Conservation (phyloP, 2,329 filamentous ascomycete genomes). For the Delphinella strobiligena region DNA sequence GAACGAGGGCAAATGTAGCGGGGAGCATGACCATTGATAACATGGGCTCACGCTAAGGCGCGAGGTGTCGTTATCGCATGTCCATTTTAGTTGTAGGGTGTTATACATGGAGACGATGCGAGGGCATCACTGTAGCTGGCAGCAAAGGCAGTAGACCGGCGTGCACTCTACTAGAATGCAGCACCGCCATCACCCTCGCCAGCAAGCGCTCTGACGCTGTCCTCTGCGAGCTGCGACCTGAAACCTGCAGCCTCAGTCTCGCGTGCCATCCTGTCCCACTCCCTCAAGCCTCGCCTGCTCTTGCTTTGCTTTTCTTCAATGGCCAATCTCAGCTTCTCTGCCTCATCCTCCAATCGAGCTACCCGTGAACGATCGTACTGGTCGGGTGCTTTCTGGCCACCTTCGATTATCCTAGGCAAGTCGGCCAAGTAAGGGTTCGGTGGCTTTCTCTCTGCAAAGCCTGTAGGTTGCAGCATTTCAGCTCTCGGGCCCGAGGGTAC, state of each 20-base stretch:
- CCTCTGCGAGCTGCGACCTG: conserved; percentile 34
- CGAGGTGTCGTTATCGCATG: too few species aligned
- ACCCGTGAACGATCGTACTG: conserved; percentile 31
- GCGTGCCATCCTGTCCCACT: conserved; percentile 33
- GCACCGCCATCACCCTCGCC: conserved; percentile 27
- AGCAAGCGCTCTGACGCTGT: conserved; percentile 29
- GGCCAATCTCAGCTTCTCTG: conserved; percentile 29
- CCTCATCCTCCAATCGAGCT: conserved; percentile 34
- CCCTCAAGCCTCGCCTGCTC: conserved; percentile 29
- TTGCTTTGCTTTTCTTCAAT: conserved; percentile 35
- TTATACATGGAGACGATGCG: too few species aligned
- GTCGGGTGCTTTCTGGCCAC: conserved; percentile 31
- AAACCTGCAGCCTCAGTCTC: conserved; percentile 33
- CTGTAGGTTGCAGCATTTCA: conserved; percentile 2
- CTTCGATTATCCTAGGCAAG: conserved; percentile 31
- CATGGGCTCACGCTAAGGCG: too few species aligned
- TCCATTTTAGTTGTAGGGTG: too few species aligned
- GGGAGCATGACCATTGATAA: too few species aligned
- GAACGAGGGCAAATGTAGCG: too few species aligned
- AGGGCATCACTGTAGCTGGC: too few species aligned
- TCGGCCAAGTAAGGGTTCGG: conserved; percentile 26
- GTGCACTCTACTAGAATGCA: conserved; percentile 12
- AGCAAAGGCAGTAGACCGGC: too few species aligned
- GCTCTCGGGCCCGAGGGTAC: conserved; percentile 8
- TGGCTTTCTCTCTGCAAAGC: conserved; percentile 2